Percentiles rank a stretch among this genome's conserved stretches.
Conservation (phyloP, 805 yeast species). For the Wickerhamiella galacta region DNA sequence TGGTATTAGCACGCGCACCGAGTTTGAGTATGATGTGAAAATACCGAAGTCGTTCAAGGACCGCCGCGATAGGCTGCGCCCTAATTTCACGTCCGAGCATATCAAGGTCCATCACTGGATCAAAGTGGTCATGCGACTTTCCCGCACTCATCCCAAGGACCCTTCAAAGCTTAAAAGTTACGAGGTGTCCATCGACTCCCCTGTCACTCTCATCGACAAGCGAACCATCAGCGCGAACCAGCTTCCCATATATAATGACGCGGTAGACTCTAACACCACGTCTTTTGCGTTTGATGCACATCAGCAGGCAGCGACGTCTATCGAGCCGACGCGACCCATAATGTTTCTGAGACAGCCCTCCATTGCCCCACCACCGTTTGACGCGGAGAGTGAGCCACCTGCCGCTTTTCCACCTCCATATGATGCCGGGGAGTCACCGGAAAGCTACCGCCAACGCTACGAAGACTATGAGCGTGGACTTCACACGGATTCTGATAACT, state of each 20-base stretch:
- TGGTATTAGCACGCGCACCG: slow-evolving; percentile 30
- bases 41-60: slow-evolving; percentile 56
- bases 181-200: slow-evolving; percentile 90
- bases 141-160: slow-evolving; percentile 37
- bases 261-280: slow-evolving; percentile 37
- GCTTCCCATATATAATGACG: slow-evolving; percentile 25
- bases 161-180: slow-evolving; percentile 63
- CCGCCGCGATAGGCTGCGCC: slow-evolving; percentile 43
- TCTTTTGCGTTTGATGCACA: slow-evolving; percentile 7
- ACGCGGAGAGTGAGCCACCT: slow-evolving; percentile 27
- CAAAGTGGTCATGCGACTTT: slow-evolving; percentile 68
- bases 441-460: slow-evolving; percentile 12
- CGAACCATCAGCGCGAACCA: slow-evolving; percentile 27
- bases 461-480: slow-evolving; percentile 7
- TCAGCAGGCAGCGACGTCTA: neutral
- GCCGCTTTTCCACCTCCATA: slow-evolving; percentile 20
- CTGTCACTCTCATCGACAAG: slow-evolving; percentile 65
- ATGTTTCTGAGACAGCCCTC: slow-evolving; percentile 39
- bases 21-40: slow-evolving; percentile 71
- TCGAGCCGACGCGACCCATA: slow-evolving; percentile 28
- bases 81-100: slow-evolving; percentile 65
- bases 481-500: slow-evolving; percentile 6
- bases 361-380: slow-evolving; percentile 49
- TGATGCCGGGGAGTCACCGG: slow-evolving; percentile 7
- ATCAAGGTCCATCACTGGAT: slow-evolving; percentile 94